Evolutionary conservation across 139 green algal genomes (phyloP).

Genomic region (Chlorella sp.): DNA sequence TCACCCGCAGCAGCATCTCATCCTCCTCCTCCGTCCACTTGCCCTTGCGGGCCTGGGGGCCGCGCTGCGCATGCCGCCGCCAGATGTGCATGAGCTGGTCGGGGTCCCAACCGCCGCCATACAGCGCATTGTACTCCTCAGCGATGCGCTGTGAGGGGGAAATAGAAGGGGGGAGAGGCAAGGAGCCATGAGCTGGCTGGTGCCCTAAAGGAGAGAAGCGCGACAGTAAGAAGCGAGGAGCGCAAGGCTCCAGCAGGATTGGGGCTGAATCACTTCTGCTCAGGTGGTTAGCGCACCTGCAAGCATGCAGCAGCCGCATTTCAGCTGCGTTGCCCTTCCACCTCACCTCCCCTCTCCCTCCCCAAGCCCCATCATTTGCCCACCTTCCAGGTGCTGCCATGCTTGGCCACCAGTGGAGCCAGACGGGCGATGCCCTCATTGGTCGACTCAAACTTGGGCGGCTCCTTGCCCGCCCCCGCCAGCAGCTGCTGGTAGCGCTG

Average conservation of each 20-base stretch:
- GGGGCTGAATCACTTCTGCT: no score
- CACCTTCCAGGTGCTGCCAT: slow-evolving; percentile 44
- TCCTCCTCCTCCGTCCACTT: slow-evolving; percentile 43
- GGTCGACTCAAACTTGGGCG: slow-evolving; percentile 3
- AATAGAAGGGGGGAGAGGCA: no score
- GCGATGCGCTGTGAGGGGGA: slow-evolving; percentile 43
- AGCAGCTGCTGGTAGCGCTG: slow-evolving; percentile 38
- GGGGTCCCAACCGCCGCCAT: slow-evolving; percentile 28
- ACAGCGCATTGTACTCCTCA: slow-evolving; percentile 8
- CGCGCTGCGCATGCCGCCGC: slow-evolving; percentile 42
- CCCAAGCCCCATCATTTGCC: background rate
- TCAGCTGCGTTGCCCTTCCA: no score
- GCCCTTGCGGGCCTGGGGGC: slow-evolving; percentile 15
- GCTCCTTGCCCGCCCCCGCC: background rate
- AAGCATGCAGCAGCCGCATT: no score
- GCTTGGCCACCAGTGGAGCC: slow-evolving; percentile 28
- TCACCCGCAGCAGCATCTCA: slow-evolving; percentile 18
- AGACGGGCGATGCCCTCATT: slow-evolving; percentile 33
- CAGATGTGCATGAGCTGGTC: slow-evolving; percentile 52
- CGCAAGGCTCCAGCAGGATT: no score
- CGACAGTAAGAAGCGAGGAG: no score
- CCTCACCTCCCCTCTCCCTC: background rate
- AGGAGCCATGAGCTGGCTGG: no score
- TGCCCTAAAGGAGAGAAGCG: no score
- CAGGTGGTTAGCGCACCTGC: no score